Evolutionary conservation across 768 basidiomycete species (phyloP), one percentile per base, ranked within the genome.

Genomic region (Termitomyces sp.): DNA sequence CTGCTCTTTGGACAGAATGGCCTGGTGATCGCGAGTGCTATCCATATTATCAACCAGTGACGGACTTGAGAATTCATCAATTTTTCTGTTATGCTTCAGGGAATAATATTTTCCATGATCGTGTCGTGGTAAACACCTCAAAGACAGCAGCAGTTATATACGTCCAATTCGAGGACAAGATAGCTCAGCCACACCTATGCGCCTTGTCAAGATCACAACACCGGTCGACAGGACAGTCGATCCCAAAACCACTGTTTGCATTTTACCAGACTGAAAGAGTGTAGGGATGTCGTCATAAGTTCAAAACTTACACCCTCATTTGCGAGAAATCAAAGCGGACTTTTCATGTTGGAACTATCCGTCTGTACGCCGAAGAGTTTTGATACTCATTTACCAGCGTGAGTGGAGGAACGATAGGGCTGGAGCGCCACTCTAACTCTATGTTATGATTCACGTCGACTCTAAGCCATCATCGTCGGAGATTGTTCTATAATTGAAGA

Each of bases 91-190:
- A 12, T 21, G 44, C 34, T 37, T 34, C 35, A 66, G 63, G 66
- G 64, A 38, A 65, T 66, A 53, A 65, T 62, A 38, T 63, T 62
- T 43, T 64, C 61, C 46, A 64, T 60, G 63, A 69, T 69, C 53
- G 61, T 62, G 38, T 59, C 66, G 55, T 61, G 61, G 52, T 53
- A 35, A 58, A 27, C 35, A 37, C 16, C 25, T 46, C 52, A 35
- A 42, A 54, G n/a, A 19, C 47, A 52, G 25, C 54, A 54, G 12
- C 54, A 54, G 19, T 9, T 53, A 31, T 51, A 48, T 11, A 57
- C 62, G 44, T 49, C 53, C 44, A 37, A 14, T 8, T 35, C 2
- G 35, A 34, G 62, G 49, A 59, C 59, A 52, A 55, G 57, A 21
- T 27, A 55, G 5, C 35, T 65, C 19, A 55, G 56, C 29, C 65